phyloP scores from a whole-genome alignment of 169 alveolate genomes.

The Eimeria falciformis region DNA sequence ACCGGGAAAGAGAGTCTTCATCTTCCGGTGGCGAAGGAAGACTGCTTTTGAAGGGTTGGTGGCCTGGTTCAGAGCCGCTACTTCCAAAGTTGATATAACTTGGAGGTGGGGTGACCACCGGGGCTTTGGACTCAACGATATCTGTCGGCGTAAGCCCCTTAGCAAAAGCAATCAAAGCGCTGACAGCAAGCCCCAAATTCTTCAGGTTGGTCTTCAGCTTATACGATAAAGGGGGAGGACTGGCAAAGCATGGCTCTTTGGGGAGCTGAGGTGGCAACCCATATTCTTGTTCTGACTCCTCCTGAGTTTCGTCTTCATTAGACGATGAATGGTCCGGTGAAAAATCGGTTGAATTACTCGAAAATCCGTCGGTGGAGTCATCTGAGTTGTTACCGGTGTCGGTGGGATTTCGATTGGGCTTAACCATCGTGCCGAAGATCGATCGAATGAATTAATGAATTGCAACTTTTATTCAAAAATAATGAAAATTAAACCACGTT shows the following conservation, averaged over 20 bases:
- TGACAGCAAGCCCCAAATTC: neutral
- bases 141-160: neutral
- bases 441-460: too few species aligned
- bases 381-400: too few species aligned
- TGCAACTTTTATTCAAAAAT: too few species aligned
- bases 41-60: neutral
- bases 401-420: too few species aligned
- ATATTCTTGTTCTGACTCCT: neutral
- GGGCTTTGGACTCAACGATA: neutral
- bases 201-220: neutral
- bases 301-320: too few species aligned
- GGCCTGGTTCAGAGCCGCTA: neutral
- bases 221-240: neutral
- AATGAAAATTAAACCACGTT: too few species aligned
- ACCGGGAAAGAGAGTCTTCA: neutral
- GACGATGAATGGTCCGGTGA: too few species aligned
- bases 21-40: neutral
- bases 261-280: slow-evolving; percentile 32
- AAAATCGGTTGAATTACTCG: too few species aligned
- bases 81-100: neutral
- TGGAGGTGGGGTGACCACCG: neutral
- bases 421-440: too few species aligned
- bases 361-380: too few species aligned
- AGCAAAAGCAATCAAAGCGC: neutral
- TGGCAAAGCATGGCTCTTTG: slow-evolving; percentile 39